phyloP scores from a whole-genome alignment of 2,329 filamentous ascomycete species.

The Ophiostoma triangulosporum region DNA sequence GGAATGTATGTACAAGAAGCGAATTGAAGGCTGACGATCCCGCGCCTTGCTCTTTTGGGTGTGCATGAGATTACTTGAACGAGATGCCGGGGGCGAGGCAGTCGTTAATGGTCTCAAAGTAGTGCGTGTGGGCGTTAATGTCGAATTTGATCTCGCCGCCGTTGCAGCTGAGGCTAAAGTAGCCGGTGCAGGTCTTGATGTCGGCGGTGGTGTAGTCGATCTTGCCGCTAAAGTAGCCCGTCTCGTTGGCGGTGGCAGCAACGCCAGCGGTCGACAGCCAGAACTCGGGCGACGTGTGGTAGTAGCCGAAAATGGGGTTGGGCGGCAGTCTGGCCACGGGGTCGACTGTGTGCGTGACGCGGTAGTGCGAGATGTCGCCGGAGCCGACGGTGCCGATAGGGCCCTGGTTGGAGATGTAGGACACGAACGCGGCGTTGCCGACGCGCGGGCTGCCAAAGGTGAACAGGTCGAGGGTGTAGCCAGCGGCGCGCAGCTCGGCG shows the following conservation, averaged over 20 bases:
- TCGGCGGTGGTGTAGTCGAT: constrained; percentile 25
- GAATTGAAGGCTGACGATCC: too few species aligned
- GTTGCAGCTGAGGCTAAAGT: constrained; percentile 35
- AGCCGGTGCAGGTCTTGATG: constrained; percentile 35
- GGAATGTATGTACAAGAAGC: background rate
- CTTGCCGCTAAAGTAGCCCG: background rate
- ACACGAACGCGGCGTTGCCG: constrained; percentile 41
- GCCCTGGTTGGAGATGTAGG: constrained; percentile 38
- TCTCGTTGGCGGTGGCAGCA: constrained; percentile 14
- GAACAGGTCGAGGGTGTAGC: constrained; percentile 41
- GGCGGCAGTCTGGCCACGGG: constrained; percentile 56
- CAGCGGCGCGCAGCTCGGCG: constrained; percentile 37
- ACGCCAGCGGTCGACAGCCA: constrained; percentile 35
- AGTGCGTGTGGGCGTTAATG: constrained; percentile 31
- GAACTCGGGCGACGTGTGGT: constrained; percentile 58
- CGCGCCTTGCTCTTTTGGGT: background rate
- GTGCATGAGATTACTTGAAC: too few species aligned
- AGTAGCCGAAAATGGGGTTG: constrained; percentile 39
- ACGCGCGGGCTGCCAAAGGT: constrained; percentile 55
- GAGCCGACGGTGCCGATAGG: constrained; percentile 9
- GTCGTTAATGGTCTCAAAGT: constrained; percentile 31
- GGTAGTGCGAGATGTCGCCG: constrained; percentile 34
- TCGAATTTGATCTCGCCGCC: constrained; percentile 33
- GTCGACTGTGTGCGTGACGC: constrained; percentile 54
- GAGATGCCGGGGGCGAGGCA: constrained; percentile 19